Percentiles rank a stretch among this genome's conserved stretches.
Conservation (phyloP, 2,329 filamentous ascomycete species). For the Berkeleyomyces basicola region DNA sequence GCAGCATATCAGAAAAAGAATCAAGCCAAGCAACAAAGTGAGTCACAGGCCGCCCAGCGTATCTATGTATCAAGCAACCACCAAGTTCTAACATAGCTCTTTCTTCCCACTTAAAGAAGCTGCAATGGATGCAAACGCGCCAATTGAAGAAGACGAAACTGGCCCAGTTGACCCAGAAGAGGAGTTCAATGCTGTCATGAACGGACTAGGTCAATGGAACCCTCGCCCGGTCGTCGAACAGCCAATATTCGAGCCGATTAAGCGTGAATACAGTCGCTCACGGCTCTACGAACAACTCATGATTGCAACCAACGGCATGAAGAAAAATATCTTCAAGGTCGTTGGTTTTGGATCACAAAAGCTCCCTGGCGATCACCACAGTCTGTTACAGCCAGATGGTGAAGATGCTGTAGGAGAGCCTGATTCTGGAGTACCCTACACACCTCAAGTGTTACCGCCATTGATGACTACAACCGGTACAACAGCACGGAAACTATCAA, state of each 20-base stretch:
- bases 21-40: slow-evolving; percentile 92
- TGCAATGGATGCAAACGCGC: slow-evolving; percentile 85
- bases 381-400: slow-evolving; percentile 22
- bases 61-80: slow-evolving; percentile 11
- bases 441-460: slow-evolving; percentile 21
- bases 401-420: slow-evolving; percentile 44
- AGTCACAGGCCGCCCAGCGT: slow-evolving; percentile 19
- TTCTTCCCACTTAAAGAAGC: slow-evolving; percentile 43
- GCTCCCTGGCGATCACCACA: slow-evolving; percentile 33
- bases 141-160: slow-evolving; percentile 70
- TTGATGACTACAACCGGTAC: slow-evolving; percentile 22
- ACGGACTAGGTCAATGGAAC: slow-evolving; percentile 55
- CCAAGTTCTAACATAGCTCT: slow-evolving; percentile 12
- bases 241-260: slow-evolving; percentile 42
- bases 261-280: slow-evolving; percentile 44
- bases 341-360: slow-evolving; percentile 39
- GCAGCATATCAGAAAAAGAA: slow-evolving; percentile 93
- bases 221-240: slow-evolving; percentile 64
- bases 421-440: slow-evolving; percentile 28
- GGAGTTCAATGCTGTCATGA: slow-evolving; percentile 80
- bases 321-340: slow-evolving; percentile 48
- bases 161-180: slow-evolving; percentile 84
- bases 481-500: neutral
- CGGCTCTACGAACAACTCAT: slow-evolving; percentile 49
- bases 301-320: slow-evolving; percentile 48